Conservation (phyloP, 345 rosid species). For the Passiflora organensis region DNA sequence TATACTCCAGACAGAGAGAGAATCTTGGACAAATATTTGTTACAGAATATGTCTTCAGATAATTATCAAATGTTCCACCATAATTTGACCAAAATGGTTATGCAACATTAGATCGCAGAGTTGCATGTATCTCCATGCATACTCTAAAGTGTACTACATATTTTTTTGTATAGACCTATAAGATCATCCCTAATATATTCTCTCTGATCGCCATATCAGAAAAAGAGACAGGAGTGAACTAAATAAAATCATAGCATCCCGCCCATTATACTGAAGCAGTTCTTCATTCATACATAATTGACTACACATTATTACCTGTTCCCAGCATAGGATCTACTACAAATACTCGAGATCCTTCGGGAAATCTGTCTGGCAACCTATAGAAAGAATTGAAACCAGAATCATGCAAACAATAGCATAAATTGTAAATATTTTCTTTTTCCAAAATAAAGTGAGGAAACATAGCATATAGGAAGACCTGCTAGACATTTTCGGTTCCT, state of each 20-base stretch:
- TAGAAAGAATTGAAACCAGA: conserved; percentile 10
- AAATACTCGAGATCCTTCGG: conserved; percentile 59
- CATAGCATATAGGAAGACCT: neutral
- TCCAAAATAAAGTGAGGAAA: neutral
- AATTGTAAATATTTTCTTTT: neutral
- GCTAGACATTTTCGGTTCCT: neutral
- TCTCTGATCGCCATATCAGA: too few species aligned
- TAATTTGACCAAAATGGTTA: too few species aligned
- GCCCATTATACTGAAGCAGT: too few species aligned
- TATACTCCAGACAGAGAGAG: neutral
- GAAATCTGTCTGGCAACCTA: conserved; percentile 78
- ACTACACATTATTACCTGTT: conserved; percentile 50
- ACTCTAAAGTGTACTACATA: too few species aligned
- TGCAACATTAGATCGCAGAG: too few species aligned
- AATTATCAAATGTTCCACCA: neutral
- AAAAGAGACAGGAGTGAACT: too few species aligned
- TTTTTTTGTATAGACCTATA: too few species aligned
- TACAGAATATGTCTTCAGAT: neutral
- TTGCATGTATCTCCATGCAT: too few species aligned
- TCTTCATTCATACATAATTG: neutral
- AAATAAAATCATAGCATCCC: too few species aligned
- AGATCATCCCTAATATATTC: too few species aligned
- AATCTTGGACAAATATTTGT: neutral
- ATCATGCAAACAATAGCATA: neutral
- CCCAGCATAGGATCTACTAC: conserved; percentile 90